Evolutionary conservation across 306 rosid genomes (phyloP).

Genomic region (Cucumis cinereus): DNA sequence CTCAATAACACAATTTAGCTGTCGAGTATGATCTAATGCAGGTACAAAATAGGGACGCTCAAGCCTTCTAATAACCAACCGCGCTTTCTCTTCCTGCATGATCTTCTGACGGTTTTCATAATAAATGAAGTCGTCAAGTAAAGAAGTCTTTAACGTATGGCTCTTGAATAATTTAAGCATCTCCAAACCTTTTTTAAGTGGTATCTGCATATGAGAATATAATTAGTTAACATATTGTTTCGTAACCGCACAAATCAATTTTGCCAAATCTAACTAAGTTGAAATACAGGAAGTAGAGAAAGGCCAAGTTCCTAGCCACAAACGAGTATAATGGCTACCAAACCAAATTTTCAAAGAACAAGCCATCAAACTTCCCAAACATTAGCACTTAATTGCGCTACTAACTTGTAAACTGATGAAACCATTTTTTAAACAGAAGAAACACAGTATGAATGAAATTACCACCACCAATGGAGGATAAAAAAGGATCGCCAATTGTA

Average conservation of each 20-base stretch:
- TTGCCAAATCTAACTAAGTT: not conserved
- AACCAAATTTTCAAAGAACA: not conserved
- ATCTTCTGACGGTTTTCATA: constrained; percentile 88
- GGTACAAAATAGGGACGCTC: constrained; percentile 36
- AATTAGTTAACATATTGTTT: not conserved
- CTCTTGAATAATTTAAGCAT: constrained; percentile 74
- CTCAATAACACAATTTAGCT: constrained; percentile 36
- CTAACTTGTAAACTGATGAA: not conserved
- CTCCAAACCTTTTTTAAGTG: constrained; percentile 60
- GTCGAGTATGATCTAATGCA: constrained; percentile 36
- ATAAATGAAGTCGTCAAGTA: constrained; percentile 79
- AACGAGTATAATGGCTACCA: not conserved
- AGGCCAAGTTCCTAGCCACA: not conserved
- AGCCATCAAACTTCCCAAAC: not conserved
- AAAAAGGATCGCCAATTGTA: too few relatives aligned
- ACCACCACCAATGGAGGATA: too few relatives aligned
- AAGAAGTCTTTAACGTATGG: constrained; percentile 61
- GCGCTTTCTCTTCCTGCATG: constrained; percentile 78
- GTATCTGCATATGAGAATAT: constrained; percentile 42
- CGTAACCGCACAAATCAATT: not conserved
- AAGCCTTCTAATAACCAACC: constrained; percentile 31
- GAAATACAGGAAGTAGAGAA: not conserved
- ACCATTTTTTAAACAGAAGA: too few relatives aligned
- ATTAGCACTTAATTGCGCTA: not conserved
- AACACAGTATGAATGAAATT: too few relatives aligned